Conservation (phyloP, 2,329 filamentous ascomycete species). For the Ophiostoma pallidulum region DNA sequence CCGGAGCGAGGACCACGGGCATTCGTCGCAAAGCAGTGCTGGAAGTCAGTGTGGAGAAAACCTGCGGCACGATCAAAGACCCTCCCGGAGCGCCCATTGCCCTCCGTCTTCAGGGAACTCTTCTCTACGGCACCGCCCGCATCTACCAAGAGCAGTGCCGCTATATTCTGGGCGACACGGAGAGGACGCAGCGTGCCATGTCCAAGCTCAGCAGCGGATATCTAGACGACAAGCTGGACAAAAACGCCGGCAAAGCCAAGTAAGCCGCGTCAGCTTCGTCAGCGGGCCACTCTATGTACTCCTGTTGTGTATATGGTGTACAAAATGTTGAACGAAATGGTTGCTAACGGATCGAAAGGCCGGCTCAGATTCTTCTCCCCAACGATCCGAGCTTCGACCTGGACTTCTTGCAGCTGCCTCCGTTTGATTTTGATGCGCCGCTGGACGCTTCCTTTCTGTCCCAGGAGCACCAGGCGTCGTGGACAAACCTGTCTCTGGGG, state of each 20-base stretch:
- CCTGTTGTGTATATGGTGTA: no score
- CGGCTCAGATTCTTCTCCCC: conserved; percentile 63
- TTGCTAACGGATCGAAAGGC: conserved; percentile 37
- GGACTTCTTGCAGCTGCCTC: conserved; percentile 38
- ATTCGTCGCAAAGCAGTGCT: conserved; percentile 80
- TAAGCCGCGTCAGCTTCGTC: conserved; percentile 37
- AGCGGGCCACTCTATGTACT: no score
- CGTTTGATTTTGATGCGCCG: conserved; percentile 38
- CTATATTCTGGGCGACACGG: conserved; percentile 74
- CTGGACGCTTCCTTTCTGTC: conserved; percentile 22
- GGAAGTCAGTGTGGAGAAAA: conserved; percentile 75
- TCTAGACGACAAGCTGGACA: conserved; percentile 55
- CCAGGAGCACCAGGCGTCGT: conserved; percentile 14
- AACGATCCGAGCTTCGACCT: conserved; percentile 79
- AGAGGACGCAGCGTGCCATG: conserved; percentile 49
- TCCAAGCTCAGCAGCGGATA: conserved; percentile 62
- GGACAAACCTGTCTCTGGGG: conserved; percentile 14
- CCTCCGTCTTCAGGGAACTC: conserved; percentile 76
- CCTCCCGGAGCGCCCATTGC: conserved; percentile 75
- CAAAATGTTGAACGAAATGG: no score
- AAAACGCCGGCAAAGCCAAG: conserved; percentile 62
- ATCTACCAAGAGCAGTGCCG: conserved; percentile 81
- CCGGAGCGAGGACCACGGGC: conserved; percentile 59
- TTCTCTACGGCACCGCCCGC: conserved; percentile 76
- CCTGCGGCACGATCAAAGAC: conserved; percentile 79